phyloP scores from a whole-genome alignment of 2,329 filamentous ascomycete species.

The Fonsecaea erecta region DNA sequence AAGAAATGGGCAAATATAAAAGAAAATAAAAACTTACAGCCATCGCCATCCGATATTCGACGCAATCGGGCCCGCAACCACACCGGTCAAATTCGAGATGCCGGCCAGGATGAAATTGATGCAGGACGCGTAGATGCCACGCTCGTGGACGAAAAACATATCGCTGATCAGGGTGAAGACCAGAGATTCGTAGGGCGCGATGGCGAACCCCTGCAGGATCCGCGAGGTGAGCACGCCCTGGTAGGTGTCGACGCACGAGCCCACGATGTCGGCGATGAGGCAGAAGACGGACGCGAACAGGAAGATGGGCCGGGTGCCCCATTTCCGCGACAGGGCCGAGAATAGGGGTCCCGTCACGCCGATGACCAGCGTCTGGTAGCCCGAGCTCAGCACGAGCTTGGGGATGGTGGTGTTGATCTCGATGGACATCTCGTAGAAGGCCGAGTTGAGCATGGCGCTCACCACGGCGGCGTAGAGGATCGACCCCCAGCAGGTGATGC shows the following conservation, averaged over 20 bases:
- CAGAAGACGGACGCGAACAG: constrained; percentile 39
- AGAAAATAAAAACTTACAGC: constrained; percentile 22
- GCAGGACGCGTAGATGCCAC: constrained; percentile 28
- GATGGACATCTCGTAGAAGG: constrained; percentile 45
- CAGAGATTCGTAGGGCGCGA: constrained; percentile 56
- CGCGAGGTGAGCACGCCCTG: constrained; percentile 55
- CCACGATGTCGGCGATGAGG: constrained; percentile 50
- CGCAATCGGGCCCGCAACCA: constrained; percentile 39
- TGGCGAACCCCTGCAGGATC: constrained; percentile 54
- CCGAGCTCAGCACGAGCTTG: constrained; percentile 54
- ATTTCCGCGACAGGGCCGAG: constrained; percentile 50
- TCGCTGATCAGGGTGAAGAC: constrained; percentile 54
- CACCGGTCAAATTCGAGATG: constrained; percentile 42
- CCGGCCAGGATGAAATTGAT: constrained; percentile 31
- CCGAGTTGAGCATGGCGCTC: constrained; percentile 41
- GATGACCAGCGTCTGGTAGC: constrained; percentile 50
- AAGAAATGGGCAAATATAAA: background rate
- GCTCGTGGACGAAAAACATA: constrained; percentile 42
- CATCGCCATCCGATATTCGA: constrained; percentile 33
- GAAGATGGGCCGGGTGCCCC: constrained; percentile 43
- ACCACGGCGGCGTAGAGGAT: constrained; percentile 41
- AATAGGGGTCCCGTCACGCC: constrained; percentile 45
- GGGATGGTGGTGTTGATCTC: constrained; percentile 50
- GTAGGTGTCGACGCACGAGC: constrained; percentile 49
- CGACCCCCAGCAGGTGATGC: constrained; percentile 43